Base-by-base conservation (phyloP, 495 filamentous ascomycete species). In the Ramalina intermedia region DNA sequence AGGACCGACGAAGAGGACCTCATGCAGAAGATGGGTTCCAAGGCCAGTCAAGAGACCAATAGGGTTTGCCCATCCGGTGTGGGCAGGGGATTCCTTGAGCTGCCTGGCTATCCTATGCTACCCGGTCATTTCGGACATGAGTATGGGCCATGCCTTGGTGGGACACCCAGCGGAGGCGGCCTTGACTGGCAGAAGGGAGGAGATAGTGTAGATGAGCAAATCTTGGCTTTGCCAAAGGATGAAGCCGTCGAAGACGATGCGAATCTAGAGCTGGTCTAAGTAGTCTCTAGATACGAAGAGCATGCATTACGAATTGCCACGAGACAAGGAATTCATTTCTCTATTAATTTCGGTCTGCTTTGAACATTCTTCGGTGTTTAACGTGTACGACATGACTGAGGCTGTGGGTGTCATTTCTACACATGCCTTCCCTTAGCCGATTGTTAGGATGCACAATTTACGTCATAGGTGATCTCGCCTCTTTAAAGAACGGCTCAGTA, bases 81-180 rank as follows among this genome's bases (percentile, higher is more conserved):
- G 6, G 44, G 44, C 11, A 6, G 13, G 18, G 44, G 44, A 6
- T 47, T 36, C 37, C 33, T 47, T 17, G 44, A 47, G 18, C 8
- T 47, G 33, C 44, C 44, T 36, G 37, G 37, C 26, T 47, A 47
- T 47, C 44, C 44, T 16, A 16, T 37, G 13, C 37, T 27, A 18
- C 44, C 44, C 8, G 5, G 26, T 37, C 44, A 47, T 27, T 47
- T 16, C 21, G 44, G 44, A 16, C 44, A 47, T 14, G 44, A 47
- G 26, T 16, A 36, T n/a, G 44, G 44, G 37, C 44, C 44, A 16
- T 47, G 44, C n/a, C 44, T 47, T n/a, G 21, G 44, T 16, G 29
- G 26, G n/a, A 35, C 44, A 16, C n/a, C 42, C 37, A 21, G 18
- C 8, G 42, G 24, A 16, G 18, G n/a, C n/a, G 42, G 42, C 7